phyloP scores from a whole-genome alignment of 352 stramenopile species.

The Globisporangium polare region DNA sequence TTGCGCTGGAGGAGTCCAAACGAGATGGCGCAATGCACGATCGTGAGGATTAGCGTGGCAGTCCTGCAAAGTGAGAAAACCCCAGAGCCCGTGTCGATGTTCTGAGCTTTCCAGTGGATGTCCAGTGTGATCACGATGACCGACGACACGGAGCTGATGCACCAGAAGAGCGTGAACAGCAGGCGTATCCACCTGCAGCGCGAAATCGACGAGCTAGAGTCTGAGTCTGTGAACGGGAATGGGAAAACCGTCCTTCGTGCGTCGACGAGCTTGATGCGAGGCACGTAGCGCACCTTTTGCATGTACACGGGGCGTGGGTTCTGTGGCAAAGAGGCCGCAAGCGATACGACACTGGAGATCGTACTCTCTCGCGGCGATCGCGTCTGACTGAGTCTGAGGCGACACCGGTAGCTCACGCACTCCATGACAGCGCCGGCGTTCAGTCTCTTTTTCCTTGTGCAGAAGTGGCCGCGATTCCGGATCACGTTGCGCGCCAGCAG shows the following conservation, averaged over 20 bases:
- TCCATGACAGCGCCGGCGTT: conserved; percentile 6
- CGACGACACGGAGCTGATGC: background rate
- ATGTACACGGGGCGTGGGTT: background rate
- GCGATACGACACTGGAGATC: background rate
- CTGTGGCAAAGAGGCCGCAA: background rate
- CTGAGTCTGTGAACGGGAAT: background rate
- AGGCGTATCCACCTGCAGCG: background rate
- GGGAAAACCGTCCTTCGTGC: background rate
- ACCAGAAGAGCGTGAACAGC: conserved; percentile 1
- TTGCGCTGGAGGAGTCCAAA: conserved; percentile 12
- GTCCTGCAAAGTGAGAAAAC: background rate
- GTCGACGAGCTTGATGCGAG: background rate
- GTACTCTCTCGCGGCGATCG: background rate
- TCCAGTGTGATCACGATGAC: background rate
- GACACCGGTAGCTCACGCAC: conserved; percentile 20
- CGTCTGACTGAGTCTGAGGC: conserved; percentile 4
- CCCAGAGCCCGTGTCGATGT: background rate
- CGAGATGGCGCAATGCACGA: conserved; percentile 1
- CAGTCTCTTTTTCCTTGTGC: background rate
- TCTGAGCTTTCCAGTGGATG: background rate
- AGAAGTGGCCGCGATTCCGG: conserved; percentile 10
- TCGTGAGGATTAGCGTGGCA: background rate
- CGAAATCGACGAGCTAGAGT: background rate
- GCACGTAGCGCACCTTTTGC: conserved; percentile 5
- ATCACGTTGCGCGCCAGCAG: conserved; percentile 18